These are phyloP conservation scores for Podaxis rugospora DNA, from an alignment of 768 basidiomycete species.

Conservation along the genomic window DNA sequence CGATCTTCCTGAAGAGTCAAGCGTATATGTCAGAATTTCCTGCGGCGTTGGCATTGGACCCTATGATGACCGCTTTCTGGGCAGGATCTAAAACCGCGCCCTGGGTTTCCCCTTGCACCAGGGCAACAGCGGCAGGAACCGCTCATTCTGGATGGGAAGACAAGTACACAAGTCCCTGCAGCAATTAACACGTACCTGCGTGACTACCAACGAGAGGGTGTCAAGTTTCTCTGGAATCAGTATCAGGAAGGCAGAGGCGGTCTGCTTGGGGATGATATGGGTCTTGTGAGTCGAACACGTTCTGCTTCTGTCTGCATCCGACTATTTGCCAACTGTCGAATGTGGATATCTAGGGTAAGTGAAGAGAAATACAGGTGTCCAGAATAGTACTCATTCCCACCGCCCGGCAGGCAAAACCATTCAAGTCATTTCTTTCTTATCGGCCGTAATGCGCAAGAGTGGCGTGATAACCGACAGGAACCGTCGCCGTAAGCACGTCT, in stretches of 20 bases:
- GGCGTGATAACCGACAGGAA: conserved; percentile 61
- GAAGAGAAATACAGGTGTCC: conserved; percentile 4
- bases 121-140: conserved; percentile 40
- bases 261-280: conserved; percentile 96
- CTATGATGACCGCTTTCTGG: neutral
- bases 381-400: conserved; percentile 8
- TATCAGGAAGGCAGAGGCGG: conserved; percentile 71
- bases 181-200: conserved; percentile 85
- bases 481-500: conserved; percentile 65
- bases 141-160: conserved; percentile 43
- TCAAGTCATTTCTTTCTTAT: conserved; percentile 84
- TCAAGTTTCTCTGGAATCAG: conserved; percentile 72
- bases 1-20: conserved; percentile 12
- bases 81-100: conserved; percentile 43
- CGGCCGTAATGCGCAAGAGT: conserved; percentile 86
- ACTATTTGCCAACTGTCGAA: neutral
- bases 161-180: conserved; percentile 51
- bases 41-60: neutral
- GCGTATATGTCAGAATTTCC: neutral
- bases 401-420: conserved; percentile 77
- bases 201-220: conserved; percentile 86
- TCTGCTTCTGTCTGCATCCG: neutral
- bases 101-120: conserved; percentile 46
- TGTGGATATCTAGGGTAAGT: conserved; percentile 13
- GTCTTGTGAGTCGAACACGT: conserved; percentile 41